These are phyloP conservation scores for Mucor velutinosus DNA, from an alignment of 371 early-diverging fungal genomes.

Conservation along the genomic window DNA sequence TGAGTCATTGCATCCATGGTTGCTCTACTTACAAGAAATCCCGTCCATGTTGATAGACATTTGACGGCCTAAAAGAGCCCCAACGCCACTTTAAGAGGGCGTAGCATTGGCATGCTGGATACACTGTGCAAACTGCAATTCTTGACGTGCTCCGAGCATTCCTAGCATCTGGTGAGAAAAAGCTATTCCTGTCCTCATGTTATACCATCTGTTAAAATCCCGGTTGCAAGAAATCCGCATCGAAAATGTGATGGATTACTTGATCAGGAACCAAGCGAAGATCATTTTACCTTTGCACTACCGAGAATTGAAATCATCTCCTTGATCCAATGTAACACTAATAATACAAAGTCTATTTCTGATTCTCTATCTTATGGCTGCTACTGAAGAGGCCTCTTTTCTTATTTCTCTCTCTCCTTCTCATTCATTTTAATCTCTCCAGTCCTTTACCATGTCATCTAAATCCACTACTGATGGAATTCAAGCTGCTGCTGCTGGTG, in stretches of 20 bases:
- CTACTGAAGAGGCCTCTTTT: neutral
- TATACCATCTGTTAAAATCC: neutral
- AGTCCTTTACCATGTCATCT: neutral
- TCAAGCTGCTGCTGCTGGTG: slow-evolving; percentile 3
- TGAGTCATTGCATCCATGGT: no score
- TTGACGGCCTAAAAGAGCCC: no score
- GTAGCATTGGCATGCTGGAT: neutral
- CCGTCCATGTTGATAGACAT: no score
- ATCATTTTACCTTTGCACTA: neutral
- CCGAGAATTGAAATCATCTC: slow-evolving; percentile 1
- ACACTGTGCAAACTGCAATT: neutral
- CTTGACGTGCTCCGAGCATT: neutral
- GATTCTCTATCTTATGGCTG: neutral
- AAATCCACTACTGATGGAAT: slow-evolving; percentile 1
- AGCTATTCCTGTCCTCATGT: neutral
- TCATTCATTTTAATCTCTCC: neutral
- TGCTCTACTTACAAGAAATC: no score
- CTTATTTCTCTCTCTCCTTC: neutral
- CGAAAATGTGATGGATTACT: slow-evolving; percentile 9
- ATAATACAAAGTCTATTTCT: neutral
- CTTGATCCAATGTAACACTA: slow-evolving; percentile 20
- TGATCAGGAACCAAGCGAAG: slow-evolving; percentile 9
- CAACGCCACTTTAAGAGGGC: no score
- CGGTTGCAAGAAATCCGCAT: neutral
- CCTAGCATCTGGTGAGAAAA: neutral